Evolutionary conservation across 2,329 filamentous ascomycete genomes (phyloP), one percentile per base, ranked within the genome.

Genomic region (Colletotrichum theobromicola): DNA sequence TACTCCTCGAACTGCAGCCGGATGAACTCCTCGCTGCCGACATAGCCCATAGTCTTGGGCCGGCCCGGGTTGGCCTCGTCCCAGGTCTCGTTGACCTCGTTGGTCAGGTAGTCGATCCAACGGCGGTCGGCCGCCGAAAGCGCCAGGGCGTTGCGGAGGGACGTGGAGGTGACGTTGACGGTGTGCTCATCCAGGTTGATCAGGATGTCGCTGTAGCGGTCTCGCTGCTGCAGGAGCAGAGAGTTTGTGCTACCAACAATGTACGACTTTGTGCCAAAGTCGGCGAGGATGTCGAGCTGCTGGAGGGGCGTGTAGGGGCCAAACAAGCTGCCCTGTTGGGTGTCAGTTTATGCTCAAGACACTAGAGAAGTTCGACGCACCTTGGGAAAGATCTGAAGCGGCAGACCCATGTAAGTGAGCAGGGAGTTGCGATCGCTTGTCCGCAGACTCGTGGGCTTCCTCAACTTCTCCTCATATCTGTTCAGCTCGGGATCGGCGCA

Each of bases 191-290:
- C 97, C 24, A 99, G 92, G 81, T 99, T 98, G 82, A 99, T 95
- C 75, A 99, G 89, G 42, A 98, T 95, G 81, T 99, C 97, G 83
- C 95, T 98, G 83, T 99, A 98, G 58, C 95, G 92, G 82, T 99
- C 96, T 83, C 93, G 97, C 82, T 99, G 97, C 80, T 98, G 96
- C 13, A 99, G 87, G 37, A 99, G 89, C 28, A 99, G 88, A 7
- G 95, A 98, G 83, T 99, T 99, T 46, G 97, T 99, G 78, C 96
- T 98, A 76, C 97, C 97, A 72, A 99, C 96, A 68, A 99, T 94
- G 80, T 98, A 99, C 2, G 96, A 98, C 85, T 98, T 98, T 24
- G 97, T 98, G 55, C 95, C 94, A 79, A 95, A 93, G 84, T 98
- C 96, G 67, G 96, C 96, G 53, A 99, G 90, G 78, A 98, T 90